Evolutionary conservation across 768 basidiomycete species (phyloP).

Genomic region (Daedaleopsis nitida): DNA sequence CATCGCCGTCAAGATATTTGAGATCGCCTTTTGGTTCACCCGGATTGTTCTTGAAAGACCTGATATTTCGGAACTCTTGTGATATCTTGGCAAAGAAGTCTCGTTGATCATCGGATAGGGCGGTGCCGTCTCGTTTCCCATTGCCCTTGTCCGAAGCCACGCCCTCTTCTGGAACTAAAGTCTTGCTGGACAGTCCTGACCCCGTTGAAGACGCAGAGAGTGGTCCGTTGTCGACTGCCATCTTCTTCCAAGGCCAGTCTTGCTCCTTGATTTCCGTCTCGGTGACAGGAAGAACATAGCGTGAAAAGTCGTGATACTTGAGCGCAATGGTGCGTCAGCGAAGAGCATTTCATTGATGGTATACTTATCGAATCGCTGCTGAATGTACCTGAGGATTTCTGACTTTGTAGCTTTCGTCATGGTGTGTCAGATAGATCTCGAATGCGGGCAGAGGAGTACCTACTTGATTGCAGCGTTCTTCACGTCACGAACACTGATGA

Average conservation of each 20-base stretch:
- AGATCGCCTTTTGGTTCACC: slow-evolving; percentile 14
- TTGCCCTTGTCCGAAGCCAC: background rate
- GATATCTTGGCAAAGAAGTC: slow-evolving; percentile 3
- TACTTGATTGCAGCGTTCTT: background rate
- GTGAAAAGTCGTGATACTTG: slow-evolving; percentile 23
- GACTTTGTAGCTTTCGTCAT: slow-evolving; percentile 1
- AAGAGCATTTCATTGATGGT: background rate
- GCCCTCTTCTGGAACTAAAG: background rate
- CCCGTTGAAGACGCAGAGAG: background rate
- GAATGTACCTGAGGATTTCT: slow-evolving; percentile 2
- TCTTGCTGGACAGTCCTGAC: background rate
- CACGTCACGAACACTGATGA: background rate
- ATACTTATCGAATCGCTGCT: no score
- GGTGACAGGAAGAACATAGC: slow-evolving; percentile 21
- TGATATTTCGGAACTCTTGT: slow-evolving; percentile 14
- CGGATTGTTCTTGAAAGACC: slow-evolving; percentile 15
- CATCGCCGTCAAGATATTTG: slow-evolving; percentile 18
- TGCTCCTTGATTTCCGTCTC: slow-evolving; percentile 20
- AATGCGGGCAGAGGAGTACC: background rate
- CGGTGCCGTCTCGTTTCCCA: background rate
- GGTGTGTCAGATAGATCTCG: background rate
- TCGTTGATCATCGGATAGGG: background rate
- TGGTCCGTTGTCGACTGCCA: background rate
- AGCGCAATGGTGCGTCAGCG: background rate
- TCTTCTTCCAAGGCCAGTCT: slow-evolving; percentile 13